Evolutionary conservation across 2,329 filamentous ascomycete species (phyloP), one percentile per base, ranked within the genome.

Genomic region (Diaporthe australafricana): DNA sequence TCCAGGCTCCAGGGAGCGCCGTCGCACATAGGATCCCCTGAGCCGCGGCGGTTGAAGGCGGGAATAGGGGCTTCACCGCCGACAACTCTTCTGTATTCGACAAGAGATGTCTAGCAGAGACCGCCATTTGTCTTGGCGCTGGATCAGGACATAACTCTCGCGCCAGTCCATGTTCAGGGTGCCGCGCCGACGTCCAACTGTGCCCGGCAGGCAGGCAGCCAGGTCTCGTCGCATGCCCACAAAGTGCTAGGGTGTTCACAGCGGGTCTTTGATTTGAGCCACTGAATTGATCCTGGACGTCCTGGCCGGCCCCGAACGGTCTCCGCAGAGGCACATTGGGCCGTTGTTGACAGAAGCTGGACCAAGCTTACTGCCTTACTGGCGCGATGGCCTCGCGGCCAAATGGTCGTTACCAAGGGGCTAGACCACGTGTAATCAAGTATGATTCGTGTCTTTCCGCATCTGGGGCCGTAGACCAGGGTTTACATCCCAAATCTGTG

Each of bases 41-140:
- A 63, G 60, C 42, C 11, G 45, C 25, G 45, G n/a, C 48, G 22
- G n/a, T 27, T 50, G 45, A 65, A 50, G 30, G 45, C n/a, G 30
- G 60, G n/a, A 38, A 65, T 65, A 65, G 60, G 60, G 60, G 60
- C 60, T 27, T 65, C 45, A 50, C 60, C 60, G 60, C 60, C 60
- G 60, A 65, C 45, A 30, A n/a, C 8, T 20, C 45, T 38, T 48
- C 30, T 22, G 14, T 25, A 32, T 65, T 65, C 25, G 60, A 42
- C 27, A 20, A 48, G 30, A 47, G 45, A 65, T 14, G 16, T 65
- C 45, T 50, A 42, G 60, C 45, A 65, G 57, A 65, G 60, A 65
- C 45, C 30, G 45, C n/a, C 60, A 22, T 65, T n/a, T 50, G 42
- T 25, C 30, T 65, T 65, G 60, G 60, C 60, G 27, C 60, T 48